A percentile compares a stretch with the other conserved stretches of the same genome.
Conservation (phyloP, 176 grass and related monocot species). For the Paspalum vaginatum region DNA sequence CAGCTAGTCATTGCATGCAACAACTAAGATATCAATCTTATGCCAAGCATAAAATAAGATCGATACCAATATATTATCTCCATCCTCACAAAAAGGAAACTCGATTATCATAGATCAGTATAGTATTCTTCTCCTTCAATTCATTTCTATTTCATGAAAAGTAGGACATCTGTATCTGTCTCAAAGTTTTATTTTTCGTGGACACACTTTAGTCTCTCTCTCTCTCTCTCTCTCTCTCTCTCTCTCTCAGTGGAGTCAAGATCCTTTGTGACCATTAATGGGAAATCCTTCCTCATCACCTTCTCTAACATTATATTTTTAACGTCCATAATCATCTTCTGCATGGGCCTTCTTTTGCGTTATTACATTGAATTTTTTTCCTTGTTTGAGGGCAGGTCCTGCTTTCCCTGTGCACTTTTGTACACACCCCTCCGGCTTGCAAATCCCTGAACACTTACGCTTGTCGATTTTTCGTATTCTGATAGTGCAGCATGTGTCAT, state of each 20-base stretch:
- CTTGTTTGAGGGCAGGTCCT: background rate
- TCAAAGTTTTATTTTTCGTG: no score
- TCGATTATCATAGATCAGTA: slow-evolving; percentile 28
- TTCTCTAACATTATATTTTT: slow-evolving; percentile 7
- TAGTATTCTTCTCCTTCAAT: slow-evolving; percentile 23
- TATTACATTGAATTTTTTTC: slow-evolving; percentile 2
- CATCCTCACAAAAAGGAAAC: slow-evolving; percentile 24
- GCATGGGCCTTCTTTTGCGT: slow-evolving; percentile 19
- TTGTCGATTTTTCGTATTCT: background rate
- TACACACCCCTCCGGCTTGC: no score
- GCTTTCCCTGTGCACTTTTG: background rate
- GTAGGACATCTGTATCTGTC: slow-evolving; percentile 6
- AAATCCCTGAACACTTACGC: background rate
- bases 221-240: no score
- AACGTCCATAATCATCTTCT: slow-evolving; percentile 12
- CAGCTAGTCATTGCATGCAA: slow-evolving; percentile 45
- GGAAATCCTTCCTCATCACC: slow-evolving; percentile 13
- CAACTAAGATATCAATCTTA: slow-evolving; percentile 46
- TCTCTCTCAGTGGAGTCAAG: slow-evolving; percentile 33
- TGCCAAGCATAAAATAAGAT: slow-evolving; percentile 19
- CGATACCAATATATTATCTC: slow-evolving; percentile 13
- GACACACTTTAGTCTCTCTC: no score
- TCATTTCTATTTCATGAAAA: background rate
- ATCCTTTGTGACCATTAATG: slow-evolving; percentile 10
- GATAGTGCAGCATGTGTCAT: background rate